phyloP scores from a whole-genome alignment of 2,329 filamentous ascomycete genomes.

The Fusarium beomiforme region DNA sequence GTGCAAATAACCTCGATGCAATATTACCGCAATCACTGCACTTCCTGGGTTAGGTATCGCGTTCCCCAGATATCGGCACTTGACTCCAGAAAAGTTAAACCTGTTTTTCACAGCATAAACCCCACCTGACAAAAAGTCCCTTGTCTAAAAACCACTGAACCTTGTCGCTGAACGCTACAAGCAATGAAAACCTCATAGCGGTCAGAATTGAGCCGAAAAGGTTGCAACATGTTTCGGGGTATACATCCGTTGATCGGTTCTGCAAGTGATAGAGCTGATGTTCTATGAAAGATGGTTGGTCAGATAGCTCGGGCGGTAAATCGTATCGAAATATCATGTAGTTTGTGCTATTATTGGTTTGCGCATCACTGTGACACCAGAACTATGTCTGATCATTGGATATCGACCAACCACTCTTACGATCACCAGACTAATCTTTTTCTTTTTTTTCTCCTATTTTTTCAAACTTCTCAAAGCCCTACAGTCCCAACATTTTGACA shows the following conservation, averaged over 20 bases:
- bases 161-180: not conserved
- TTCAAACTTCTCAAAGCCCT: not conserved
- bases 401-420: conserved; percentile 9
- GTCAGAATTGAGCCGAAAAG: conserved; percentile 7
- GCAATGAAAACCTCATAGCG: not conserved
- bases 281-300: conserved; percentile 29
- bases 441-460: not conserved
- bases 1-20: not conserved
- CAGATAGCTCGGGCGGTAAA: conserved; percentile 21
- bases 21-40: not conserved
- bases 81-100: conserved; percentile 14
- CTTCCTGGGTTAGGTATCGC: conserved; percentile 8
- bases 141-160: not conserved
- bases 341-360: conserved; percentile 18
- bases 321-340: not conserved
- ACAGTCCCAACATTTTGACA: conserved; percentile 25
- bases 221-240: conserved; percentile 12
- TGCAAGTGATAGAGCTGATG: conserved; percentile 7
- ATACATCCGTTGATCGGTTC: conserved; percentile 11
- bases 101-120: not conserved
- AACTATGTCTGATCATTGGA: not conserved
- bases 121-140: conserved; percentile 22
- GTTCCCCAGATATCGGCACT: conserved; percentile 28
- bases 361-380: conserved; percentile 17
- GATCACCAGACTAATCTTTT: not conserved